Conservation (phyloP, 2,329 filamentous ascomycete species). For the Penicillium aurantiogriseum region DNA sequence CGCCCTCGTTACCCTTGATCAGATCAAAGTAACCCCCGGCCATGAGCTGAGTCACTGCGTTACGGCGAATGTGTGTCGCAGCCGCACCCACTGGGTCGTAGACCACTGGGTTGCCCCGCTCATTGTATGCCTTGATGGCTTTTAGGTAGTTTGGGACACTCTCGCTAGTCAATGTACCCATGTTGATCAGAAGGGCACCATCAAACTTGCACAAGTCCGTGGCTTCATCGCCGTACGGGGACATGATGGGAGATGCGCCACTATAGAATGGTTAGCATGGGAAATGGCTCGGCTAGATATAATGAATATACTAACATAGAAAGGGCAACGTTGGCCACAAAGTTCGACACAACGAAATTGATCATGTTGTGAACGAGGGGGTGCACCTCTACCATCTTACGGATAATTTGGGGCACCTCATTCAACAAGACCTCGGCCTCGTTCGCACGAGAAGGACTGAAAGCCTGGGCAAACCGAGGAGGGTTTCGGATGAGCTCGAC, state of each 20-base stretch:
- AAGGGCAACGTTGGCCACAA: slow-evolving; percentile 86
- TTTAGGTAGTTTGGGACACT: slow-evolving; percentile 68
- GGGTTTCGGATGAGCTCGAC: slow-evolving; percentile 52
- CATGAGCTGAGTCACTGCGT: slow-evolving; percentile 70
- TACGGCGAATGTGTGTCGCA: slow-evolving; percentile 71
- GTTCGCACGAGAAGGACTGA: slow-evolving; percentile 27
- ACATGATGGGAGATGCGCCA: slow-evolving; percentile 91
- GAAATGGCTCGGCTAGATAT: background rate
- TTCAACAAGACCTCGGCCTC: slow-evolving; percentile 32
- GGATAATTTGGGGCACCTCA: slow-evolving; percentile 53
- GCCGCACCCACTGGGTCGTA: slow-evolving; percentile 90
- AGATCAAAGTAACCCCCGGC: slow-evolving; percentile 74
- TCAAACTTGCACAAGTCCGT: slow-evolving; percentile 72
- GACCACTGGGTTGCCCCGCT: slow-evolving; percentile 69
- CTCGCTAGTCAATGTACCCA: slow-evolving; percentile 84
- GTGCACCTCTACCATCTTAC: slow-evolving; percentile 59
- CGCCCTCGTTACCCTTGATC: slow-evolving; percentile 92
- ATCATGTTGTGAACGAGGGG: slow-evolving; percentile 96
- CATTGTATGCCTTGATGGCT: slow-evolving; percentile 80
- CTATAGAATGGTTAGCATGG: slow-evolving; percentile 30
- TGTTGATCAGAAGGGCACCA: slow-evolving; percentile 84
- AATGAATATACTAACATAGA: slow-evolving; percentile 52
- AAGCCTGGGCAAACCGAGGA: slow-evolving; percentile 35
- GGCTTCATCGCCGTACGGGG: slow-evolving; percentile 80
- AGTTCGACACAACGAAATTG: slow-evolving; percentile 91